These are phyloP conservation scores for Rubroshorea leprosula DNA, from an alignment of 345 rosid genomes.

Conservation along the genomic window DNA sequence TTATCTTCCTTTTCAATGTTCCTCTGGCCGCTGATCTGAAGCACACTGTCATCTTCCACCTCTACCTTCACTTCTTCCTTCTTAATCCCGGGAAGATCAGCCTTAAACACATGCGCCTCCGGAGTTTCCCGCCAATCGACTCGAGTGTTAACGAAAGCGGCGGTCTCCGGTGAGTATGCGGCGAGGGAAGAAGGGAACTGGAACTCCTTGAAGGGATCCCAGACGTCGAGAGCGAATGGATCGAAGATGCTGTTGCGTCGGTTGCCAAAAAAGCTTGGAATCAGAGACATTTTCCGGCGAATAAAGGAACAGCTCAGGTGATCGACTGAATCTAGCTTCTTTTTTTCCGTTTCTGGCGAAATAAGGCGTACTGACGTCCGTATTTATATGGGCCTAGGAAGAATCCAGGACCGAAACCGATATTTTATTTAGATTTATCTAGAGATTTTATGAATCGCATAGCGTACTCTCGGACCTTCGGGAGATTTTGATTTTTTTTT, in stretches of 20 bases:
- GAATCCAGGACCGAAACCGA: background rate
- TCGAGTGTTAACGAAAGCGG: background rate
- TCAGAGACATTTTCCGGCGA: constrained; percentile 1
- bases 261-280: constrained; percentile 4
- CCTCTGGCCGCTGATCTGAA: constrained; percentile 8
- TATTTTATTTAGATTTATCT: background rate
- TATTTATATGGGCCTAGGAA: background rate
- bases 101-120: constrained; percentile 13
- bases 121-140: constrained; percentile 8
- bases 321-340: background rate
- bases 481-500: background rate
- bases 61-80: constrained; percentile 5
- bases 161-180: background rate
- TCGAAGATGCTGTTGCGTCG: constrained; percentile 3
- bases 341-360: background rate
- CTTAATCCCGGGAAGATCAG: constrained; percentile 3
- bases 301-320: background rate
- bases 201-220: constrained; percentile 4
- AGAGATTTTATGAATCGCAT: background rate
- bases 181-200: background rate
- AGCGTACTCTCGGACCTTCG: background rate
- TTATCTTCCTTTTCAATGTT: constrained; percentile 6
- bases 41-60: constrained; percentile 5
- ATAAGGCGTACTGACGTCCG: background rate
- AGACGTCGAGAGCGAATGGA: constrained; percentile 8